Base-by-base conservation (phyloP, 768 basidiomycete species). In the Cystobasidium ongulense region DNA sequence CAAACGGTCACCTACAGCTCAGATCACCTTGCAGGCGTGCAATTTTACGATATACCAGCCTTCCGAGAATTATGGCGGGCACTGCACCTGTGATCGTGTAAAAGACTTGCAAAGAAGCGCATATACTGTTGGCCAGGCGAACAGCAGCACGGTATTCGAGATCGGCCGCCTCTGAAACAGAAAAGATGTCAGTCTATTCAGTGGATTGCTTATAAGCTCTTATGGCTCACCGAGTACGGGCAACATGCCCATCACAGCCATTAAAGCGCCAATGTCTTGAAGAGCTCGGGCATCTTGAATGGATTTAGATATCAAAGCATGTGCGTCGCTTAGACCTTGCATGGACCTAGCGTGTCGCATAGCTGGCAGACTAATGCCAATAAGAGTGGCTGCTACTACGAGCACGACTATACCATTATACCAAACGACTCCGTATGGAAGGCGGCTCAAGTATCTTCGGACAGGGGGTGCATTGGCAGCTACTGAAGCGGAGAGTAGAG, bases 391-490 rank as follows among this genome's bases (percentile, higher is more conserved):
- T 5, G 25, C 3, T 15, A 13, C 29, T n/a, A 52, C 15, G 3
- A 54, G 5, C 25, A 54, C 7, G 29, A 25, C 23, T 7, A 18
- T 46, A 53, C 5, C 25, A 39, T 70, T 70, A n/a, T 53, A 54
- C 50, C 25, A 23, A 8, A 52, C 8, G 15, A 41, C 43, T 13
- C 67, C 67, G 67, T 70, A 70, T 10, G 25, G n/a, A 4, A 36
- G 18, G 4, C 35, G n/a, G n/a, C 50, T 27, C 17, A 70, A 46
- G 18, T 59, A 31, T 17, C 67, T 5, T 70, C 67, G 27, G 4
- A 70, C 25, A 23, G 43, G 67, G 8, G 67, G 67, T 15, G 50
- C 67, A 23, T n/a, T 33, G 10, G 67, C 67, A 5, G 36, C 29
- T 38, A 70, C 67, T 17, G 43, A 57, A 18, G 39, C 50, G 11